A percentile compares a stretch with the other conserved stretches of the same genome.
Evolutionary conservation across 192 early-diverging fungal genomes (phyloP).

Genomic region (Spinellus fusiger): DNA sequence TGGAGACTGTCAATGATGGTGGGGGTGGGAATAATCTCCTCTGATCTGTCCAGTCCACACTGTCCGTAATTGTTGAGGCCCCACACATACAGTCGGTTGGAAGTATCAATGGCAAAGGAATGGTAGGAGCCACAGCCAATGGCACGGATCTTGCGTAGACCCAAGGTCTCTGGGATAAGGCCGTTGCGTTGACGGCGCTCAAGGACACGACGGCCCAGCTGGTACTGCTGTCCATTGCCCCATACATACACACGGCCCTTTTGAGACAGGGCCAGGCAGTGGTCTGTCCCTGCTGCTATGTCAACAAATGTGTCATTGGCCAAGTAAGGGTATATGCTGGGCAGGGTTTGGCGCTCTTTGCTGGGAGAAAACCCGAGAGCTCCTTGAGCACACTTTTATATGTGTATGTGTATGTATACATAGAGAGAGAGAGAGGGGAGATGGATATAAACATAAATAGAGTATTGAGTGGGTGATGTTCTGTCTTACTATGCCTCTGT

Average conservation of each 20-base stretch:
- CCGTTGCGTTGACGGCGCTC: conserved; percentile 65
- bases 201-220: conserved; percentile 79
- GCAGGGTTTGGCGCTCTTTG: conserved; percentile 57
- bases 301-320: conserved; percentile 58
- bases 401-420: neutral
- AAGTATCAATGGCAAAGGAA: conserved; percentile 70
- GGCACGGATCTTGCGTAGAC: conserved; percentile 47
- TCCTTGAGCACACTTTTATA: conserved; percentile 68
- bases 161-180: conserved; percentile 47
- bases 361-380: conserved; percentile 75
- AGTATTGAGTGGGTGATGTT: no score
- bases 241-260: conserved; percentile 80
- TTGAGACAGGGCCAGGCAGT: conserved; percentile 67
- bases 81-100: conserved; percentile 67
- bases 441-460: no score
- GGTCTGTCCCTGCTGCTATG: conserved; percentile 80
- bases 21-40: conserved; percentile 40
- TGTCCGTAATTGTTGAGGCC: conserved; percentile 92
- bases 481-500: neutral
- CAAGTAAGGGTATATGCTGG: conserved; percentile 53
- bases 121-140: conserved; percentile 82
- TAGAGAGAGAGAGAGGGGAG: no score
- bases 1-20: conserved; percentile 47
- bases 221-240: conserved; percentile 86
- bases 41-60: conserved; percentile 53